Percentiles rank a stretch among this genome's conserved stretches.
These are phyloP conservation scores for Papiliotrema nemorosa DNA, from an alignment of 1,284 basidiomycete species.

Conservation along the genomic window DNA sequence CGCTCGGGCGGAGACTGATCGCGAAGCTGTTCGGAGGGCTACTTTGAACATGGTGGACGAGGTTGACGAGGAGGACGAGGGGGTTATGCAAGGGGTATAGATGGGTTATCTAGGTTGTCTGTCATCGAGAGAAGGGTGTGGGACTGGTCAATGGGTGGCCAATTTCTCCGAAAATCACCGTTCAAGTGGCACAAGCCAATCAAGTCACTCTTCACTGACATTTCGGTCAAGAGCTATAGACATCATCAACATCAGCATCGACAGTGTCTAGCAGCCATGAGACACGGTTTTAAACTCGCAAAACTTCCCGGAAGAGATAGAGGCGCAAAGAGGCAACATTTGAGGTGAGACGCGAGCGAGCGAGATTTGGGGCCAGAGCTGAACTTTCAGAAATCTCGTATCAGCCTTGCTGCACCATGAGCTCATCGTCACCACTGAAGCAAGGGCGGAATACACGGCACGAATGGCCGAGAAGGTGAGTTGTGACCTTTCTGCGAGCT, in stretches of 20 bases:
- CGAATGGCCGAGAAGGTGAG: conserved; percentile 87
- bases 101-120: neutral
- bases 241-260: no score
- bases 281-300: conserved; percentile 84
- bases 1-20: conserved; percentile 7
- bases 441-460: conserved; percentile 91
- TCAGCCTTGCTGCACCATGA: conserved; percentile 93
- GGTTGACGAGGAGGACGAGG: neutral
- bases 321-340: neutral
- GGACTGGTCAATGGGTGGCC: no score
- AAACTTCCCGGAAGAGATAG: conserved; percentile 55
- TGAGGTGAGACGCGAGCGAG: neutral
- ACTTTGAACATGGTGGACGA: conserved; percentile 32
- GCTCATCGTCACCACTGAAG: conserved; percentile 91
- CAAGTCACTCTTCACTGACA: no score
- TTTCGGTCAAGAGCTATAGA: no score
- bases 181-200: no score
- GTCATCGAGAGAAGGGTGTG: no score
- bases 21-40: conserved; percentile 22
- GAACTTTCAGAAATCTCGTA: conserved; percentile 75
- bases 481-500: neutral
- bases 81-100: neutral
- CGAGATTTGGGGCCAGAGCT: neutral
- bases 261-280: conserved; percentile 67
- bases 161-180: no score